Conservation (phyloP, 352 stramenopile genomes). For the Phytophthora crassamura region DNA sequence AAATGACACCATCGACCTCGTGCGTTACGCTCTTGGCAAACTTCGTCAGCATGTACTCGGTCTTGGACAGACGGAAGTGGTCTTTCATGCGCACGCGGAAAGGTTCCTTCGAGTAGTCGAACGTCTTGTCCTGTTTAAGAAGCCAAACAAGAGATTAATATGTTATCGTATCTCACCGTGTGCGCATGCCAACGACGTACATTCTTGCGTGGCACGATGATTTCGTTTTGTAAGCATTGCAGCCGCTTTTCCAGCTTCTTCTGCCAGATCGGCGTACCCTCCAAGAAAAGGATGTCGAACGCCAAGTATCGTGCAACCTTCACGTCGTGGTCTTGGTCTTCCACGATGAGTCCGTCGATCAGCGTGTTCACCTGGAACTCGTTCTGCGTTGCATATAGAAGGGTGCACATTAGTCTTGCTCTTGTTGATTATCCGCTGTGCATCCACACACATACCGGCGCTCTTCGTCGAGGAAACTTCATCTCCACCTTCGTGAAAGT, state of each 20-base stretch:
- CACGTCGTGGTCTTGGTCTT: slow-evolving; percentile 80
- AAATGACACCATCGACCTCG: slow-evolving; percentile 88
- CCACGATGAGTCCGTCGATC: slow-evolving; percentile 87
- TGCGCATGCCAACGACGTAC: slow-evolving; percentile 39
- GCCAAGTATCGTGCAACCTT: slow-evolving; percentile 82
- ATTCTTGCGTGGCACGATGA: slow-evolving; percentile 87
- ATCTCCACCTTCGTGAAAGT: slow-evolving; percentile 90
- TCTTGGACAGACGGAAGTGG: slow-evolving; percentile 88
- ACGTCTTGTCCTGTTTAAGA: slow-evolving; percentile 70
- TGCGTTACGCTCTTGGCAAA: slow-evolving; percentile 89
- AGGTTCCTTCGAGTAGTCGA: slow-evolving; percentile 81
- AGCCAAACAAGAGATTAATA: neutral
- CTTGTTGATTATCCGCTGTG: neutral
- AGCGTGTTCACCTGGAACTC: slow-evolving; percentile 82
- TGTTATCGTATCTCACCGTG: no score
- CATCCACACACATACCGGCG: slow-evolving; percentile 45
- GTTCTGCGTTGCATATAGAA: slow-evolving; percentile 38
- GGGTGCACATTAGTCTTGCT: neutral
- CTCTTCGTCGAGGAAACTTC: slow-evolving; percentile 85
- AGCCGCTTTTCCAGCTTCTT: slow-evolving; percentile 90
- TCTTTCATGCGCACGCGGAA: slow-evolving; percentile 92
- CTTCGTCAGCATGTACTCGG: slow-evolving; percentile 86
- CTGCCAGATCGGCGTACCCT: slow-evolving; percentile 83
- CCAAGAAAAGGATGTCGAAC: slow-evolving; percentile 86
- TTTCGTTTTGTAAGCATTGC: slow-evolving; percentile 90